These are phyloP conservation scores for Fonsecaea monophora DNA, from an alignment of 2,329 filamentous ascomycete species.

Conservation along the genomic window DNA sequence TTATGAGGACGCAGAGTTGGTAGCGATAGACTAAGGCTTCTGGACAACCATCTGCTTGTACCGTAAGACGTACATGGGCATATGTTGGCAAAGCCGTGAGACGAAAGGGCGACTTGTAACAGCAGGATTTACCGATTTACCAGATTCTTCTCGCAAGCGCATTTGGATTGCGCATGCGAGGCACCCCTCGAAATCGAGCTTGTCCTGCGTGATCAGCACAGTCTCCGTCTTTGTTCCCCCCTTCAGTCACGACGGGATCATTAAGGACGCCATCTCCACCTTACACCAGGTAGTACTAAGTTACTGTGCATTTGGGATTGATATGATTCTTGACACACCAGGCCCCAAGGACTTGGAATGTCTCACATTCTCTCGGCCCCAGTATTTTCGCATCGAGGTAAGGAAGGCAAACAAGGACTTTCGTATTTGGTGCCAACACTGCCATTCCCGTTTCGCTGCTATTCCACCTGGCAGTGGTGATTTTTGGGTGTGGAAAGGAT, in stretches of 20 bases:
- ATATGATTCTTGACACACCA: neutral
- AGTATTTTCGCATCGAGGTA: neutral
- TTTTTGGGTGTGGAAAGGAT: neutral
- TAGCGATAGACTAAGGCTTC: neutral
- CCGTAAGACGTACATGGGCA: neutral
- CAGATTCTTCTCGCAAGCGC: neutral
- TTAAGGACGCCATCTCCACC: neutral
- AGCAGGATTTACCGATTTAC: neutral
- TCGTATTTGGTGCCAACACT: neutral
- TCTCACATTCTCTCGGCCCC: neutral
- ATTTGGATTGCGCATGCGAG: neutral
- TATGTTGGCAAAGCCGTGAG: neutral
- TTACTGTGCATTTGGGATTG: neutral
- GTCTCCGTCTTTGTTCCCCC: neutral
- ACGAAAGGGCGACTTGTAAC: neutral
- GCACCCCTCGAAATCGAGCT: neutral
- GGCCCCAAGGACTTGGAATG: neutral
- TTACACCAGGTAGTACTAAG: neutral
- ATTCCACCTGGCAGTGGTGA: neutral
- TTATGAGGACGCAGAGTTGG: neutral
- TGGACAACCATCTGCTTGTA: neutral
- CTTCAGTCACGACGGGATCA: neutral
- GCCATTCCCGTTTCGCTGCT: neutral
- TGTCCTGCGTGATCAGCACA: neutral
- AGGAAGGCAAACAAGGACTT: neutral